Evolutionary conservation across 768 basidiomycete genomes (phyloP), one percentile per base, ranked within the genome.

Genomic region (Mycena venus): DNA sequence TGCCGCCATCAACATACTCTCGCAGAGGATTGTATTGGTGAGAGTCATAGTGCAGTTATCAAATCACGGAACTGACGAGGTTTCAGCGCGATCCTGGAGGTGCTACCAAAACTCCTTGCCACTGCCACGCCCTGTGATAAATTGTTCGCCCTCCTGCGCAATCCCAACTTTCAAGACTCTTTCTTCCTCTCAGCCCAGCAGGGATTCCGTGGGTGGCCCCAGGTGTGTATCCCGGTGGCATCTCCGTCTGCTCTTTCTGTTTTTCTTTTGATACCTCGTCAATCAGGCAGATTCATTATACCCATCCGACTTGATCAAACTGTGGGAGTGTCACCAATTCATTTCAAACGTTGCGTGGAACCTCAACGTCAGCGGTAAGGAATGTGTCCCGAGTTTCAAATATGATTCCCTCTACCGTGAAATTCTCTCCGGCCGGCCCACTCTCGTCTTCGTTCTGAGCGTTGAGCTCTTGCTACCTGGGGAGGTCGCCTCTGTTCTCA

Each of bases 41-140:
- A 36, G 36, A 36, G 7, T 6, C n/a, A n/a, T 12, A 36, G 6
- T 12, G 36, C 12, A 12, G 36, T 36, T 7, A 7, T 12, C 7
- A n/a, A n/a, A n/a, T n/a, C n/a, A n/a, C n/a, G n/a, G n/a, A n/a
- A 36, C 12, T 36, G 12, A 36, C 12, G 36, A 7, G 36, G 12
- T 12, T 36, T 36, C 36, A 36, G 36, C 7, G 7, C 34, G 10
- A 59, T 38, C 21, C 21, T 25, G 36, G 32, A 21, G 2, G 31
- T 29, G n/a, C 32, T 59, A 32, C 58, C 58, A 2, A 14, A 19
- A 7, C 8, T 59, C 36, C 14, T 61, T 10, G 42, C n/a, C 34
- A 60, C 38, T 38, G 59, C 36, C 34, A 60, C 59, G 23, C 59
- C 59, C 23, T 60, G 59, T 40, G 59, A 60, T 60, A 34, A 60